Percentiles rank a stretch among this genome's conserved stretches.
Evolutionary conservation across 2,329 filamentous ascomycete genomes (phyloP).

Genomic region (Fusarium haematococcum): DNA sequence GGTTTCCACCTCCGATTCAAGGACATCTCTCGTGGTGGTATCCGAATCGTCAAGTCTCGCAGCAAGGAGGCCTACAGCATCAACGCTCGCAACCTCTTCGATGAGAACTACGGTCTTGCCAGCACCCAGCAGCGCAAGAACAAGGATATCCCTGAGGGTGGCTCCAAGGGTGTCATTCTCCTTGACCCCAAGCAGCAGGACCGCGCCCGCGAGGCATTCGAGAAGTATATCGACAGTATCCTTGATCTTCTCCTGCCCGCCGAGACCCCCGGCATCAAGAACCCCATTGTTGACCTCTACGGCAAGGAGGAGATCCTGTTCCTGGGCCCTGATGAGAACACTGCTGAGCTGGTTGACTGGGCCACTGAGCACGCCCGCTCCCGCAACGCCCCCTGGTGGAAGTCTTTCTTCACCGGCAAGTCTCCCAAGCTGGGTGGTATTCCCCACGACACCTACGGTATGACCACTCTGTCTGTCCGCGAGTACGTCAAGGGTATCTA

Average conservation of each 20-base stretch:
- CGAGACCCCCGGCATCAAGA: conserved; percentile 95
- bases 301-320: conserved; percentile 97
- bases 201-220: conserved; percentile 90
- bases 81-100: conserved; percentile 95
- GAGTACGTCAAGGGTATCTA: conserved; percentile 98
- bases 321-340: conserved; percentile 99
- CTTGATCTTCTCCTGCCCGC: conserved; percentile 93
- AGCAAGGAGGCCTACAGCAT: conserved; percentile 96
- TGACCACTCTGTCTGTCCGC: conserved; percentile 96
- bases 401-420: conserved; percentile 99
- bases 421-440: conserved; percentile 96
- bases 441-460: conserved; percentile 94
- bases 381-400: conserved; percentile 97
- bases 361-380: conserved; percentile 93
- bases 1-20: conserved; percentile 98
- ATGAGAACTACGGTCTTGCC: conserved; percentile 98
- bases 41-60: conserved; percentile 97
- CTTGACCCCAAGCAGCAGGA: conserved; percentile 95
- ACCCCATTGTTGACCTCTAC: conserved; percentile 95
- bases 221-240: conserved; percentile 99
- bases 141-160: conserved; percentile 98
- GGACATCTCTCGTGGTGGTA: conserved; percentile 95
- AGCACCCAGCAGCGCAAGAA: conserved; percentile 99
- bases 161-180: conserved; percentile 96
- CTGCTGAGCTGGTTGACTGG: conserved; percentile 96